A percentile compares a stretch with the other conserved stretches of the same genome.
phyloP scores from a whole-genome alignment of 371 early-diverging fungal genomes.

The Syncephalis plumigaleata region DNA sequence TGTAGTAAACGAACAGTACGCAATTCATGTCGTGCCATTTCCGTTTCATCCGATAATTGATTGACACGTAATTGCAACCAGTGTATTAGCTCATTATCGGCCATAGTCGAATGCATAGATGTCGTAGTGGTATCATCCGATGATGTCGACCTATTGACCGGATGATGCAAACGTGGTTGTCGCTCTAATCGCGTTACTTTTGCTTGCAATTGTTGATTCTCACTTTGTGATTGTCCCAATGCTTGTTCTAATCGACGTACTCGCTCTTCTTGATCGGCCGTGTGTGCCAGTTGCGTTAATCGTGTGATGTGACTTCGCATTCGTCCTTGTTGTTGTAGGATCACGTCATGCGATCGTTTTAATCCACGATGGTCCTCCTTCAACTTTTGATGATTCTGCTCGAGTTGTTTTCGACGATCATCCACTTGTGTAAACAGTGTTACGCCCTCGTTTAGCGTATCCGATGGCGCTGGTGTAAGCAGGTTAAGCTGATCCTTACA shows the following conservation, averaged over 20 bases:
- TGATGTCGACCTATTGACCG: too few species aligned
- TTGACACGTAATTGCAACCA: neutral
- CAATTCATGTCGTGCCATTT: neutral
- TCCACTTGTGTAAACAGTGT: neutral
- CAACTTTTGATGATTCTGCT: neutral
- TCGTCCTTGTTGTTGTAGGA: neutral
- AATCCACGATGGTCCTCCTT: neutral
- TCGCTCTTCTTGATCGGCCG: neutral
- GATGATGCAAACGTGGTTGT: too few species aligned
- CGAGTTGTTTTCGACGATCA: neutral
- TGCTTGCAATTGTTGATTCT: neutral
- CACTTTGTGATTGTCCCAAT: neutral
- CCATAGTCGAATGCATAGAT: neutral
- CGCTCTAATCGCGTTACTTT: neutral
- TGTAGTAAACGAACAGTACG: neutral
- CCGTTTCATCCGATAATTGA: neutral
- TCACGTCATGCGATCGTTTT: neutral
- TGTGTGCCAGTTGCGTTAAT: neutral
- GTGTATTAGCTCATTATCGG: neutral
- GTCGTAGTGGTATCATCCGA: too few species aligned
- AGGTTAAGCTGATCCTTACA: too few species aligned
- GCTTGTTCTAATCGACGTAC: neutral
- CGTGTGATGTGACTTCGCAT: neutral
- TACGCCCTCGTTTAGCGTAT: neutral
- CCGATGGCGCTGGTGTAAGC: too few species aligned